Percentiles rank a stretch among this genome's conserved stretches.
These are phyloP conservation scores for Cornus florida DNA, from an alignment of 148 eudicot genomes.

Conservation along the genomic window DNA sequence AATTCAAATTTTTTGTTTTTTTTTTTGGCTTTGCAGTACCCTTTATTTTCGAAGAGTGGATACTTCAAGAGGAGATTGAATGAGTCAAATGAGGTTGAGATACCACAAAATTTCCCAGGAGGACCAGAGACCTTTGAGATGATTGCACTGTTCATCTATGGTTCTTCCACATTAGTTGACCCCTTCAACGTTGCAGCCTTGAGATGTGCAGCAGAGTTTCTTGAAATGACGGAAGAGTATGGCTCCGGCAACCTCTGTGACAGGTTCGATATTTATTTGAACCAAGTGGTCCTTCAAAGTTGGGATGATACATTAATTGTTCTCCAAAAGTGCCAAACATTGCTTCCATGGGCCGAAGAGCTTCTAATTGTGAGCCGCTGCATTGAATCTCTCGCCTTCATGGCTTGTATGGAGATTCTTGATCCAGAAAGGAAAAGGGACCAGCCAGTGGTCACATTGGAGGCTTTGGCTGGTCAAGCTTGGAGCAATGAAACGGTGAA, in stretches of 20 bases:
- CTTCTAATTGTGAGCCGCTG: slow-evolving; percentile 86
- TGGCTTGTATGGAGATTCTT: slow-evolving; percentile 99
- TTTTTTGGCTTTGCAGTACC: slow-evolving; percentile 44
- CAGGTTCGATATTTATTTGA: slow-evolving; percentile 78
- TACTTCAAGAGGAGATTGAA: slow-evolving; percentile 61
- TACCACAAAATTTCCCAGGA: slow-evolving; percentile 81
- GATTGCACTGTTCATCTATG: slow-evolving; percentile 88
- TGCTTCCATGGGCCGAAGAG: slow-evolving; percentile 83
- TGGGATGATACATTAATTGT: slow-evolving; percentile 91
- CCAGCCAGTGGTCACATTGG: slow-evolving; percentile 48
- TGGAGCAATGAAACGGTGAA: slow-evolving; percentile 53
- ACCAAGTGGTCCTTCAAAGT: slow-evolving; percentile 84
- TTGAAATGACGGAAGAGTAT: slow-evolving; percentile 69
- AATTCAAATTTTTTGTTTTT: no score
- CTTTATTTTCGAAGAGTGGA: slow-evolving; percentile 71
- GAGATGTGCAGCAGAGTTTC: slow-evolving; percentile 83
- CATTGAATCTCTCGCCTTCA: slow-evolving; percentile 91
- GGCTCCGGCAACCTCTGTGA: slow-evolving; percentile 66
- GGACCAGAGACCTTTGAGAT: slow-evolving; percentile 88
- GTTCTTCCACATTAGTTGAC: slow-evolving; percentile 77
- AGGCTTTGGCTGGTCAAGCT: slow-evolving; percentile 49
- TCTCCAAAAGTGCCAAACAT: slow-evolving; percentile 65
- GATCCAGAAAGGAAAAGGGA: slow-evolving; percentile 84
- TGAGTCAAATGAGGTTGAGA: slow-evolving; percentile 57
- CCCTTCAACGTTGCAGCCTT: slow-evolving; percentile 82